A percentile compares a stretch with the other conserved stretches of the same genome.
Evolutionary conservation across 1,139 yeast genomes (phyloP).

Genomic region (Hyphopichia pseudoburtonii): DNA sequence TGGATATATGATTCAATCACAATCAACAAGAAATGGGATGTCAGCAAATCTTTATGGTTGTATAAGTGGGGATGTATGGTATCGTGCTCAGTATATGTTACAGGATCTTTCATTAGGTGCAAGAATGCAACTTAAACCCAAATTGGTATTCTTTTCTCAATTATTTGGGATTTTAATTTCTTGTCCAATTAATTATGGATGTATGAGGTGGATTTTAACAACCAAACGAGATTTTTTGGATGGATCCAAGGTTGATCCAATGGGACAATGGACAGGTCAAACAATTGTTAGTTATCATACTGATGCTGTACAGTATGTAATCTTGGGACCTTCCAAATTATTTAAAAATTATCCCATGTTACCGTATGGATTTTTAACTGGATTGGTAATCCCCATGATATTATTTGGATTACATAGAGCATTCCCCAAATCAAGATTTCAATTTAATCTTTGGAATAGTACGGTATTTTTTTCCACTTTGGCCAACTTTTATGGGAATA

Average conservation of each 20-base stretch:
- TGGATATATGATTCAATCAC: constrained; percentile 34
- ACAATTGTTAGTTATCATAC: constrained; percentile 30
- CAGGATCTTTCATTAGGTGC: constrained; percentile 42
- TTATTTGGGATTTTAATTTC: constrained; percentile 41
- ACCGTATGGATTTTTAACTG: constrained; percentile 37
- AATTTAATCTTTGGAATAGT: constrained; percentile 34
- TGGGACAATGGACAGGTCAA: constrained; percentile 47
- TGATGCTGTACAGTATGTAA: constrained; percentile 40
- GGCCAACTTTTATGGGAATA: constrained; percentile 39
- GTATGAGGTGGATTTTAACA: constrained; percentile 35
- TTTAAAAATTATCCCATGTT: constrained; percentile 31
- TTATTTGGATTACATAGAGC: constrained; percentile 20
- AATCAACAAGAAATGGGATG: constrained; percentile 34
- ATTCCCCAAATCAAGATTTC: constrained; percentile 18
- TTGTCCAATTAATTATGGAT: constrained; percentile 38
- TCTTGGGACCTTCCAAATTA: constrained; percentile 36
- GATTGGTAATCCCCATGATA: constrained; percentile 28
- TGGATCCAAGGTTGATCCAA: constrained; percentile 32
- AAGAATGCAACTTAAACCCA: constrained; percentile 40
- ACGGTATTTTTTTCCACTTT: constrained; percentile 39
- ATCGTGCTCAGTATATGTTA: constrained; percentile 39
- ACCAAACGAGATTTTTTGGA: constrained; percentile 30
- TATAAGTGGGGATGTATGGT: constrained; percentile 45
- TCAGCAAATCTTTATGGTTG: constrained; percentile 38
- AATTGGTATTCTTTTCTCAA: constrained; percentile 38